Conservation (phyloP, 2,329 filamentous ascomycete genomes). For the Hortaea sp. region DNA sequence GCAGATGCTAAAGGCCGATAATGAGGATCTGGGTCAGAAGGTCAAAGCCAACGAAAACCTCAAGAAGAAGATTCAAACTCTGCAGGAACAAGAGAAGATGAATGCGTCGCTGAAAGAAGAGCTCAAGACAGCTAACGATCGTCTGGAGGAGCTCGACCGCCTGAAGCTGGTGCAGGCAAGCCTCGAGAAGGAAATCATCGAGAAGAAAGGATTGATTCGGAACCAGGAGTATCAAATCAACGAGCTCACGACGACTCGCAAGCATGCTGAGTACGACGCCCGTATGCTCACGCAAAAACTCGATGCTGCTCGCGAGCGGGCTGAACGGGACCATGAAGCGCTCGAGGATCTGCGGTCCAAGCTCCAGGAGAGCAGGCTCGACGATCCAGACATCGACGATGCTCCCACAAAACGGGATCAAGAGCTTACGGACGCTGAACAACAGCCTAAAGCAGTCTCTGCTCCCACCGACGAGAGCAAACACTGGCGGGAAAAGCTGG, state of each 20-base stretch:
- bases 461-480: conserved; percentile 16
- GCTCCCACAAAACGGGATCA: conserved; percentile 9
- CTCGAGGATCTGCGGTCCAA: conserved; percentile 38
- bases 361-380: conserved; percentile 32
- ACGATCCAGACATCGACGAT: conserved; percentile 17
- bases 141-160: conserved; percentile 34
- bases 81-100: conserved; percentile 38
- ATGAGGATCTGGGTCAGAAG: conserved; percentile 40
- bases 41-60: conserved; percentile 43
- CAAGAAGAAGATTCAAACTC: conserved; percentile 42
- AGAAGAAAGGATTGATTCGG: conserved; percentile 39
- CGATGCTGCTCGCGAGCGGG: conserved; percentile 37
- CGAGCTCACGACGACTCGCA: conserved; percentile 39
- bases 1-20: conserved; percentile 39
- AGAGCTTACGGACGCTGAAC: conserved; percentile 1
- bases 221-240: conserved; percentile 44
- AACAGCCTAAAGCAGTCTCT: neutral
- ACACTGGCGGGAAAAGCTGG: conserved; percentile 21
- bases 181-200: conserved; percentile 41
- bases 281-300: conserved; percentile 37
- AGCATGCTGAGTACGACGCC: conserved; percentile 39
- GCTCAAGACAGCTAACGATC: conserved; percentile 34
- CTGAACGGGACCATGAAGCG: conserved; percentile 38
- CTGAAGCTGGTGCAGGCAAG: conserved; percentile 35
- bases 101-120: conserved; percentile 35